Evolutionary conservation across 768 basidiomycete genomes (phyloP), one percentile per base, ranked within the genome.

Genomic region (Psilocybe cyanescens): DNA sequence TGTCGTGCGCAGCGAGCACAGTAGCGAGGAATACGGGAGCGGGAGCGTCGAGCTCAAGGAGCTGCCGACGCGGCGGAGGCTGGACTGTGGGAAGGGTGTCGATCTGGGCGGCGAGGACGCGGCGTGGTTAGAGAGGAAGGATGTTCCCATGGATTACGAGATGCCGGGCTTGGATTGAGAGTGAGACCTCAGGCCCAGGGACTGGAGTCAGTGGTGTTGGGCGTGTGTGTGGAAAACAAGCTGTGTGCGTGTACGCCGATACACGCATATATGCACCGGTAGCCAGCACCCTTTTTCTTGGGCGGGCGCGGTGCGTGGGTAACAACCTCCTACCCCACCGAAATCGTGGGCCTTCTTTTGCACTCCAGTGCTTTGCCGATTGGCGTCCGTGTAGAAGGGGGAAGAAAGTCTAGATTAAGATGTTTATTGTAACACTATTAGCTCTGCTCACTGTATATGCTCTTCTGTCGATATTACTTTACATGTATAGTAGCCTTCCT

Each of bases 131-230:
- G 67, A 68, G 64, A 62, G 67, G 68, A 89, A 87, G 74, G 88
- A 90, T 65, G 85, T 90, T n/a, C 88, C 87, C 58, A 88, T 89
- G 76, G 88, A 89, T 72, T 89, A 88, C 74, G 88, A 89, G 76
- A 81, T 83, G 76, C 83, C 86, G 12, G 83, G 68, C 30, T 56
- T 71, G 55, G 70, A 71, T 48, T 71, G 58, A 66, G 57, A 24
- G 52, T 1, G 29, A 35, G 51, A 35, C 24, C 24, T 24, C 24
- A 24, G 24, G 2, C 24, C 24, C 24, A 24, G 24, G 24, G 24
- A 2, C 24, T 24, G 24, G 24, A 24, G 24, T 24, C 24, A 24
- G 24, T 24, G 1, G 24, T 1, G 1, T 24, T 24, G 24, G 24
- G 24, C 19, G 14, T 24, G 6, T 30, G 29, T 35, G 17, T 52